Base-by-base conservation (phyloP, 805 yeast species). In the Cyberlindnera samutprakarnensis region DNA sequence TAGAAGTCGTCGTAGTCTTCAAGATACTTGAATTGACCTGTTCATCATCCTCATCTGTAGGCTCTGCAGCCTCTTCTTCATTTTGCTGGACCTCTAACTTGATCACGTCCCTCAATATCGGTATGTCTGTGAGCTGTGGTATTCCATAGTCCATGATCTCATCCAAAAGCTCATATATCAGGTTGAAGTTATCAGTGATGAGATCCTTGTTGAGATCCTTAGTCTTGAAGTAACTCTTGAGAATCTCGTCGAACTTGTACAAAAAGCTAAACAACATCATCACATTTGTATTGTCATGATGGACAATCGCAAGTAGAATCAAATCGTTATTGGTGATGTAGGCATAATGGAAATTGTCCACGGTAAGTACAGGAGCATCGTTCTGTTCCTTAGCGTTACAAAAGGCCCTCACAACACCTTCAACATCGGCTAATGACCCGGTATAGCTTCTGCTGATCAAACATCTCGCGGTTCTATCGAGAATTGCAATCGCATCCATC, bases 61-160 rank as follows among this genome's bases (percentile, higher is more conserved):
- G n/a, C n/a, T n/a, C 46, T 19, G 55, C 25, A 10, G 16, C n/a
- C n/a, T 23, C 28, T 11, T 23, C 36, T 7, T 28, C 28, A 14
- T 34, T 36, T 20, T 37, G 30, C 11, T 37, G 38, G 26, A 66
- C 57, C 30, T 72, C 72, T 30, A 78, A 65, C 37, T 82, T 78
- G 41, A 81, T 78, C 49, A 81, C 87, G 51, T 86, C 95, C 46
- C 75, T 75, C 33, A 87, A 64, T 10, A 87, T 70, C 41, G 78
- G 80, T 31, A 75, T 71, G 48, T 87, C 95, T 0, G 95, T 82
- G 32, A 81, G 64, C 57, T 87, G 96, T 2, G 86, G 76, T n/a
- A 81, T 59, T 7, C 96, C 96, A 55, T 72, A 81, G 54, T 87
- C 96, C 74, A 84, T 70, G 66, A 86, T 81, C 50, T 86, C 96